Evolutionary conservation across 2,329 filamentous ascomycete genomes (phyloP).

Genomic region (Epichloe baconii): DNA sequence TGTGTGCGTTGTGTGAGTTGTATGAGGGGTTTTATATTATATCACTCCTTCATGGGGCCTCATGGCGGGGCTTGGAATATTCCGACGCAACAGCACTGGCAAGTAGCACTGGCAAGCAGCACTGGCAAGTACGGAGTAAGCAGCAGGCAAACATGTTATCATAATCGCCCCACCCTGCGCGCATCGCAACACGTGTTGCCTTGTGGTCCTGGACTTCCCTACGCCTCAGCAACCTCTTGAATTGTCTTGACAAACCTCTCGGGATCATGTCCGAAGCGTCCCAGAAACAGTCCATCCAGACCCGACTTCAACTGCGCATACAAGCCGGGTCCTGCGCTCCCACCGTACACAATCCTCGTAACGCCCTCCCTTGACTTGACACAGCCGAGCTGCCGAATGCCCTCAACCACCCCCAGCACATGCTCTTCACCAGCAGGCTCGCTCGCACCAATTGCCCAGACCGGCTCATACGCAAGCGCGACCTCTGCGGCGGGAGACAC

Average conservation of each 20-base stretch:
- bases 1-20: not conserved
- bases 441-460: slow-evolving; percentile 73
- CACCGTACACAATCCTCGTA: slow-evolving; percentile 67
- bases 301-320: slow-evolving; percentile 54
- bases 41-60: not conserved
- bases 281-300: slow-evolving; percentile 71
- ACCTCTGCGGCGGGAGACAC: slow-evolving; percentile 53
- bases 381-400: slow-evolving; percentile 42
- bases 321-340: slow-evolving; percentile 68
- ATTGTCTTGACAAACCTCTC: slow-evolving; percentile 60
- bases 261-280: slow-evolving; percentile 68
- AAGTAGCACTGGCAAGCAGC: no score
- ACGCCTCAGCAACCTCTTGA: slow-evolving; percentile 48
- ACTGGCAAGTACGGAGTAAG: no score
- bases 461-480: slow-evolving; percentile 74
- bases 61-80: no score
- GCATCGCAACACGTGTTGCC: not conserved
- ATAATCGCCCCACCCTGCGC: not conserved
- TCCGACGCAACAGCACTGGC: not conserved
- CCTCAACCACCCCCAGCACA: slow-evolving; percentile 54
- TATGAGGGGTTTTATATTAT: slow-evolving; percentile 3
- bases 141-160: no score
- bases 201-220: not conserved
- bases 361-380: slow-evolving; percentile 37
- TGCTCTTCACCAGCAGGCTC: slow-evolving; percentile 60